A percentile compares a stretch with the other conserved stretches of the same genome.
These are phyloP conservation scores for Parietichytrium sp. DNA, from an alignment of 108 stramenopile species.

Conservation along the genomic window DNA sequence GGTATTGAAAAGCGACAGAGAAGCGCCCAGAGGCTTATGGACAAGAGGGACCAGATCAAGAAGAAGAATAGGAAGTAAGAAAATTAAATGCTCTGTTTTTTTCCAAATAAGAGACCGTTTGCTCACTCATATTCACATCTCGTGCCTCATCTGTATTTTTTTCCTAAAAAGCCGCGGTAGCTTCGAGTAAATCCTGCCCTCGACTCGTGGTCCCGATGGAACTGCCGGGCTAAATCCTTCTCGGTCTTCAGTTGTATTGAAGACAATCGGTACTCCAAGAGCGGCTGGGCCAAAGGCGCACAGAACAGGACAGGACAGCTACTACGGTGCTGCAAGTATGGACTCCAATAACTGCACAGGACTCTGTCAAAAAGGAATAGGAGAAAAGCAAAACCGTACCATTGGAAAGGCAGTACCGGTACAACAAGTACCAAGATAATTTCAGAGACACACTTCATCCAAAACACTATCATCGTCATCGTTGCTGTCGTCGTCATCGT, in stretches of 20 bases:
- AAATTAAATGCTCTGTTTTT: neutral
- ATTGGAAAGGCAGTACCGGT: neutral
- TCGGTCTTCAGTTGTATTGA: too few relatives aligned
- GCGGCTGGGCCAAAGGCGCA: too few relatives aligned
- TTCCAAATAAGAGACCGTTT: neutral
- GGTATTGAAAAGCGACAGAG: constrained; percentile 78
- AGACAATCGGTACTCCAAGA: too few relatives aligned
- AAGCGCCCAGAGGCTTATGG: constrained; percentile 72
- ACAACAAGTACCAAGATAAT: neutral
- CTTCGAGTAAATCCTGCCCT: too few relatives aligned
- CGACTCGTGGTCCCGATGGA: too few relatives aligned
- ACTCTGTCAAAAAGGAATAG: neutral
- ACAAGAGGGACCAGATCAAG: constrained; percentile 54
- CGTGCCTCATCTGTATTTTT: neutral
- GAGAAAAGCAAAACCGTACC: neutral
- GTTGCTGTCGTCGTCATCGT: neutral
- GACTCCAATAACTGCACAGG: neutral
- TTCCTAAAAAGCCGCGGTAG: too few relatives aligned
- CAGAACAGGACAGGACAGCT: neutral
- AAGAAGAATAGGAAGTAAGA: neutral
- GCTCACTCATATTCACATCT: neutral
- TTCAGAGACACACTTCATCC: neutral
- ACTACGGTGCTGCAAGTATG: neutral
- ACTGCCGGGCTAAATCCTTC: too few relatives aligned
- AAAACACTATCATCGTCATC: neutral